Conservation (phyloP, 805 yeast genomes). For the Lipomyces spencermartinsiae region DNA sequence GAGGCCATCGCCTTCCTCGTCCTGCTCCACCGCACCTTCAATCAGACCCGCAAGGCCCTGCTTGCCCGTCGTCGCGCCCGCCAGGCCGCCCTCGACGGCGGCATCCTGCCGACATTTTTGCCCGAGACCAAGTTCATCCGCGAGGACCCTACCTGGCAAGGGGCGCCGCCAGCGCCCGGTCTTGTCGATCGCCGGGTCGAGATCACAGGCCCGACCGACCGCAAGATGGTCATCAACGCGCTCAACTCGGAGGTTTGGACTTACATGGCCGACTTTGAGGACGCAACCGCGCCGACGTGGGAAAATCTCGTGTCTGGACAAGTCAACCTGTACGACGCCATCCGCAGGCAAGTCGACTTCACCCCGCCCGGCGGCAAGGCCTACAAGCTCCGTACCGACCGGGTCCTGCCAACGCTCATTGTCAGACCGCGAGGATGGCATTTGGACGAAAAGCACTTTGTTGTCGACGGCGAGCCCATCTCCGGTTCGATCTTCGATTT, state of each 20-base stretch:
- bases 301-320: slow-evolving; percentile 70
- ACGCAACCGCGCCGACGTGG: slow-evolving; percentile 77
- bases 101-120: slow-evolving; percentile 70
- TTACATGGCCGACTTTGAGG: slow-evolving; percentile 80
- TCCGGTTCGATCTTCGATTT: slow-evolving; percentile 72
- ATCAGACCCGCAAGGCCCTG: slow-evolving; percentile 60
- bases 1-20: slow-evolving; percentile 73
- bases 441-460: slow-evolving; percentile 67
- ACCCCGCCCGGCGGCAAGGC: slow-evolving; percentile 48
- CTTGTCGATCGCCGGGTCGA: slow-evolving; percentile 74
- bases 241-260: slow-evolving; percentile 72
- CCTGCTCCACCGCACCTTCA: slow-evolving; percentile 68
- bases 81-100: slow-evolving; percentile 64
- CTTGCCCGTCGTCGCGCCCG: slow-evolving; percentile 61
- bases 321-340: slow-evolving; percentile 71
- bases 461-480: slow-evolving; percentile 71
- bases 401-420: slow-evolving; percentile 60
- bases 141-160: slow-evolving; percentile 72
- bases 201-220: slow-evolving; percentile 77
- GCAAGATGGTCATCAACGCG: slow-evolving; percentile 78
- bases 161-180: slow-evolving; percentile 72
- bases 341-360: slow-evolving; percentile 59
- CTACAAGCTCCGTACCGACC: slow-evolving; percentile 61
- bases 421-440: slow-evolving; percentile 76
- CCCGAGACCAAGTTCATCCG: slow-evolving; percentile 69